Evolutionary conservation across 2,329 filamentous ascomycete species (phyloP).

Genomic region (Talaromyces sp.): DNA sequence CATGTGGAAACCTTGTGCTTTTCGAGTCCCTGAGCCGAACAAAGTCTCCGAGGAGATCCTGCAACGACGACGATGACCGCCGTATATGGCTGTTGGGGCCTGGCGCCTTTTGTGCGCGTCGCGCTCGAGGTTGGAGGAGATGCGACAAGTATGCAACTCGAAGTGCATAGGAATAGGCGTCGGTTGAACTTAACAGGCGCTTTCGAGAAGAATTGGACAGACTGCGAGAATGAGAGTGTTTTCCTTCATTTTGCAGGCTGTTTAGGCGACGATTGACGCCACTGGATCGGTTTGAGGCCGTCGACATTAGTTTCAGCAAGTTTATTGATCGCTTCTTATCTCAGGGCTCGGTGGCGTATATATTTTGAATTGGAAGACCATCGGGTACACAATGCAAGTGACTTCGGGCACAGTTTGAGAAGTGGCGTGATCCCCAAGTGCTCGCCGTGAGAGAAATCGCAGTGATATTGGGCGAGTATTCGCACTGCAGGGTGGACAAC

Average conservation of each 20-base stretch:
- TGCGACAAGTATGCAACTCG: conserved; percentile 89
- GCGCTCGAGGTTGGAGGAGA: conserved; percentile 83
- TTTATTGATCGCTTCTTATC: conserved; percentile 21
- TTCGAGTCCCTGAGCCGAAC: conserved; percentile 62
- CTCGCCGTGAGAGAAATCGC: background rate
- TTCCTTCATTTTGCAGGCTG: conserved; percentile 41
- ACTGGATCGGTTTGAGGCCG: conserved; percentile 41
- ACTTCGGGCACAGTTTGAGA: background rate
- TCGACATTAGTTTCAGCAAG: conserved; percentile 39
- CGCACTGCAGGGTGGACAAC: background rate
- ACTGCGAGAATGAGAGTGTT: conserved; percentile 39
- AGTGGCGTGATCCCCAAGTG: background rate
- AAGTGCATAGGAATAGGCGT: conserved; percentile 87
- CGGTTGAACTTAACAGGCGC: conserved; percentile 54
- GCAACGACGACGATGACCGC: conserved; percentile 67
- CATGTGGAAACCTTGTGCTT: conserved; percentile 66
- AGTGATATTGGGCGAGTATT: background rate
- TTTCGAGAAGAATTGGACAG: conserved; percentile 36
- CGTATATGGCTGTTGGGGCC: conserved; percentile 60
- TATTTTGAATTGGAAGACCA: conserved; percentile 14
- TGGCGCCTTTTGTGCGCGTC: conserved; percentile 80
- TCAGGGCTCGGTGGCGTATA: conserved; percentile 23
- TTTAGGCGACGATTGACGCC: conserved; percentile 44
- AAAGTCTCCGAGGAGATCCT: conserved; percentile 87
- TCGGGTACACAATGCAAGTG: conserved; percentile 1